These are phyloP conservation scores for Penstemon newberryi DNA, from an alignment of 257 asterid species.

Conservation along the genomic window DNA sequence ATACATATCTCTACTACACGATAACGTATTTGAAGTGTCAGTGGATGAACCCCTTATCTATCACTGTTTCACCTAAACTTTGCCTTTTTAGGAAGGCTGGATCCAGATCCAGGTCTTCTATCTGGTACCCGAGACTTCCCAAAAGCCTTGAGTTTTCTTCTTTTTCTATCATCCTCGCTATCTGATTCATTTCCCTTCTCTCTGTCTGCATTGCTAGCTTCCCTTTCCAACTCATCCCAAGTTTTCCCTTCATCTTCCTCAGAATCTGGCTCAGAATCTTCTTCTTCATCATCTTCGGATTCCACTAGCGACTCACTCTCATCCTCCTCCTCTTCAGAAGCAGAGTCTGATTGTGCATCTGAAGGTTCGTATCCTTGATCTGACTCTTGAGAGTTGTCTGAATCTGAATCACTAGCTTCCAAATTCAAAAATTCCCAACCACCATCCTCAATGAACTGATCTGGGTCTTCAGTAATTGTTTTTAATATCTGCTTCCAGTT, in stretches of 20 bases:
- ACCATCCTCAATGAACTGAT: conserved; percentile 61
- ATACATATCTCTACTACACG: neutral
- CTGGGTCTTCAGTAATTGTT: conserved; percentile 64
- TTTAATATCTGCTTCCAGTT: conserved; percentile 72
- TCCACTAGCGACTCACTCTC: conserved; percentile 70
- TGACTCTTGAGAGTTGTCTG: conserved; percentile 58
- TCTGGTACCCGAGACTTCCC: conserved; percentile 65
- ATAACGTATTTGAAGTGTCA: neutral
- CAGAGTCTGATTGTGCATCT: conserved; percentile 70
- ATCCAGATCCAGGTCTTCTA: conserved; percentile 40
- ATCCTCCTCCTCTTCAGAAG: conserved; percentile 60
- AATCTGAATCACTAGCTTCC: conserved; percentile 71
- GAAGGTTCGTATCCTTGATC: conserved; percentile 75
- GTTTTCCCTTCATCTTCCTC: conserved; percentile 80
- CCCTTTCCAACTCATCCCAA: conserved; percentile 85
- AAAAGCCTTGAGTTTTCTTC: conserved; percentile 56
- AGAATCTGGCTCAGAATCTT: conserved; percentile 43
- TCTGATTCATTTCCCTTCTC: conserved; percentile 73
- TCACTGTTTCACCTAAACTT: conserved; percentile 47
- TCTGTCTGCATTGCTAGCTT: conserved; percentile 70
- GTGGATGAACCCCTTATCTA: neutral
- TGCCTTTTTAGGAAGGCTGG: conserved; percentile 45
- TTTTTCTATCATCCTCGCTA: conserved; percentile 71
- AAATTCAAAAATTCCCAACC: conserved; percentile 86
- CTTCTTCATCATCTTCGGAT: conserved; percentile 67